phyloP scores from a whole-genome alignment of 192 early-diverging fungal genomes.

The Gonapodya sp. region DNA sequence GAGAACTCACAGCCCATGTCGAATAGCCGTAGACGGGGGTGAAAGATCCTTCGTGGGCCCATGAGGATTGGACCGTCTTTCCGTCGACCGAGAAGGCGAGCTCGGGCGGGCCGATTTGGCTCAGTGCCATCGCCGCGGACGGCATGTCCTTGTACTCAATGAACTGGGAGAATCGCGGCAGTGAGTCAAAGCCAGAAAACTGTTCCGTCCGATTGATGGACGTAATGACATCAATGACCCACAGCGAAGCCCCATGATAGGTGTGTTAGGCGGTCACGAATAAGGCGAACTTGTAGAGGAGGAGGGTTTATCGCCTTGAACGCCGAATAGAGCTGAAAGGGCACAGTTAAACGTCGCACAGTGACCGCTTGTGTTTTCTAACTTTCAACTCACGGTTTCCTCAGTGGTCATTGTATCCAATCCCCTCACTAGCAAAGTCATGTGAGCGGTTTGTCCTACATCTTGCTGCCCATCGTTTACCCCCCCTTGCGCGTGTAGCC shows the following conservation, averaged over 20 bases:
- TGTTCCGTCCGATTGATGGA: background rate
- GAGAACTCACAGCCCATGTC: conserved; percentile 38
- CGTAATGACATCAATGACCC: background rate
- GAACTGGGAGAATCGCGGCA: too few relatives aligned
- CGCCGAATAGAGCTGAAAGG: background rate
- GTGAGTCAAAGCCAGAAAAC: too few relatives aligned
- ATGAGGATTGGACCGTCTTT: conserved; percentile 31
- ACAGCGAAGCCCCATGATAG: conserved; percentile 51
- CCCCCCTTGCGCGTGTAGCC: background rate
- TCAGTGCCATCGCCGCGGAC: conserved; percentile 16
- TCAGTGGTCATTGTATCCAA: conserved; percentile 52
- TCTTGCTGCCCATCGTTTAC: conserved; percentile 54
- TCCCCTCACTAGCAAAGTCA: conserved; percentile 44
- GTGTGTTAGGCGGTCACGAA: conserved; percentile 43
- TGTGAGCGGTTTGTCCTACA: conserved; percentile 35
- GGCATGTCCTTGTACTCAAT: conserved; percentile 38
- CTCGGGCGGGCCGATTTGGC: conserved; percentile 21
- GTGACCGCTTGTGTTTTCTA: conserved; percentile 17
- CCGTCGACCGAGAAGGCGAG: conserved; percentile 33
- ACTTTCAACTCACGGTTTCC: conserved; percentile 23
- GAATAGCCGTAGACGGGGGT: conserved; percentile 50
- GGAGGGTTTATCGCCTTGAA: background rate
- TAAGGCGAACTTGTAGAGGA: conserved; percentile 30
- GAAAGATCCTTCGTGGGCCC: conserved; percentile 46
- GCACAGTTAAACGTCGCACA: background rate